Evolutionary conservation across 192 early-diverging fungal genomes (phyloP).

Genomic region (Backusella tarrabulga): DNA sequence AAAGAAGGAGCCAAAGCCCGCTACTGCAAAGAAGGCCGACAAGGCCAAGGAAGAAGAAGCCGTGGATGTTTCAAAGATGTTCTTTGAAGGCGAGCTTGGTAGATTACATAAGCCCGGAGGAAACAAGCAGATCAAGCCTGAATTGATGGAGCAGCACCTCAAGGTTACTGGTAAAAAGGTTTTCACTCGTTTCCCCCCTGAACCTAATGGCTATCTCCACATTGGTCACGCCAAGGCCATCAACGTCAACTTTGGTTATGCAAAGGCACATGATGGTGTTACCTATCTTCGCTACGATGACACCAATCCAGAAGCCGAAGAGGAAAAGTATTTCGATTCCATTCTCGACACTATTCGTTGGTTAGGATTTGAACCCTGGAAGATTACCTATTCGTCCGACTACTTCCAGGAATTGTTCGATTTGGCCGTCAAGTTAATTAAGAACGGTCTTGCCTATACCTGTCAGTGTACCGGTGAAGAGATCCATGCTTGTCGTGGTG

Average conservation of each 20-base stretch:
- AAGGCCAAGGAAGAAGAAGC: constrained; percentile 29
- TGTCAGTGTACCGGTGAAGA: constrained; percentile 96
- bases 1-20: constrained; percentile 61
- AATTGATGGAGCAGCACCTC: constrained; percentile 88
- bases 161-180: constrained; percentile 88
- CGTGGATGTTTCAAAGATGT: constrained; percentile 58
- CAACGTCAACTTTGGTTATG: constrained; percentile 99
- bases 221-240: constrained; percentile 99
- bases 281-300: constrained; percentile 82
- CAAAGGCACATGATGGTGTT: constrained; percentile 82
- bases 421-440: constrained; percentile 88
- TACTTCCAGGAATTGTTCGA: constrained; percentile 97
- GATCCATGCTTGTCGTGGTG: constrained; percentile 90
- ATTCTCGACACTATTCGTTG: constrained; percentile 93
- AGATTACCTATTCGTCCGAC: constrained; percentile 96
- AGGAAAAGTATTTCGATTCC: constrained; percentile 92
- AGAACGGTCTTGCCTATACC: constrained; percentile 69
- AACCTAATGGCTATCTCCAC: constrained; percentile 98
- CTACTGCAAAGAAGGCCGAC: constrained; percentile 31
- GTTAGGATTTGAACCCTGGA: constrained; percentile 93
- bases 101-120: constrained; percentile 93
- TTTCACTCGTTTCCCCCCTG: constrained; percentile 98
- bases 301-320: constrained; percentile 82
- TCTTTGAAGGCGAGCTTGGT: constrained; percentile 92
- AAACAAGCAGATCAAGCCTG: constrained; percentile 93